Conservation (phyloP, 352 stramenopile genomes). For the Globisporangium echinulatum region DNA sequence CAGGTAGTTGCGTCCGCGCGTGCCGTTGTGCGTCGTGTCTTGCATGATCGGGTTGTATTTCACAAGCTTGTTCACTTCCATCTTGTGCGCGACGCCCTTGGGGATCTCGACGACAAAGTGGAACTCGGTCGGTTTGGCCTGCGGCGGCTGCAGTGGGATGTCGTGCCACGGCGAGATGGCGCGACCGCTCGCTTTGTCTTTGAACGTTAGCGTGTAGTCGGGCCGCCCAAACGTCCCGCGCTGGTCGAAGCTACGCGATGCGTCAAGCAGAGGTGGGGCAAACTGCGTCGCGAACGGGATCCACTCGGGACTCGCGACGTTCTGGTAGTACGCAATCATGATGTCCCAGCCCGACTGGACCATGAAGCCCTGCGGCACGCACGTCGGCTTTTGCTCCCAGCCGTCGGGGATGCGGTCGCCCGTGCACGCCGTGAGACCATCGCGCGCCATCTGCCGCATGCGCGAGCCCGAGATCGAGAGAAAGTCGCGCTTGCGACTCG, state of each 20-base stretch:
- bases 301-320: constrained; percentile 85
- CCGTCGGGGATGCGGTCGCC: constrained; percentile 54
- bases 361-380: constrained; percentile 98
- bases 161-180: constrained; percentile 97
- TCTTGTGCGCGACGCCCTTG: constrained; percentile 96
- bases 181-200: constrained; percentile 54
- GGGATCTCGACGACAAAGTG: constrained; percentile 99
- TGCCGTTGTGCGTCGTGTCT: constrained; percentile 95
- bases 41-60: constrained; percentile 97
- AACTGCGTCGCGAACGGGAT: constrained; percentile 79
- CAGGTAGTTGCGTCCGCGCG: constrained; percentile 92
- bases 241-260: constrained; percentile 40
- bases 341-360: constrained; percentile 97
- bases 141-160: constrained; percentile 85
- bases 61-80: constrained; percentile 97
- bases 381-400: constrained; percentile 84
- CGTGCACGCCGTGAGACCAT: constrained; percentile 90
- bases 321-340: constrained; percentile 98
- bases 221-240: constrained; percentile 60
- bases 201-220: constrained; percentile 74
- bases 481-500: constrained; percentile 92
- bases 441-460: constrained; percentile 94
- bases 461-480: constrained; percentile 97
- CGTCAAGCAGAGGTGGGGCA: constrained; percentile 36
- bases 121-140: constrained; percentile 48